Percentiles rank a stretch among this genome's conserved stretches.
These are phyloP conservation scores for Hortaea sp. DNA, from an alignment of 2,329 filamentous ascomycete genomes.

Conservation along the genomic window DNA sequence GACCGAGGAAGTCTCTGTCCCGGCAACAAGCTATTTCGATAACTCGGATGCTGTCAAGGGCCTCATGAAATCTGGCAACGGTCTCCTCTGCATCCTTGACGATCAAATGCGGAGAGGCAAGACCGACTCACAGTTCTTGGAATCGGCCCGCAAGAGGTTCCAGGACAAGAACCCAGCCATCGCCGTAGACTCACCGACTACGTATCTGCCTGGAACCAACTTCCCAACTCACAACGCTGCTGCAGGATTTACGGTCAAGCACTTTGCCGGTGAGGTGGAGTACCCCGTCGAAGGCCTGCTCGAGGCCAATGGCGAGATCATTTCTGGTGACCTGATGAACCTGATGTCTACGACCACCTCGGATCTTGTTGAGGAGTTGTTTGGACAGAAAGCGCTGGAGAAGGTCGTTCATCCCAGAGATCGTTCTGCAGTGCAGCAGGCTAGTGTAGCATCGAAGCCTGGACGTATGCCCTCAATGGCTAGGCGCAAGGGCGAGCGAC, in stretches of 20 bases:
- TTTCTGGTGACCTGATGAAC: constrained; percentile 92
- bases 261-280: constrained; percentile 94
- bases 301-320: constrained; percentile 92
- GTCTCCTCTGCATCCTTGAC: constrained; percentile 85
- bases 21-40: constrained; percentile 93
- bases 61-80: constrained; percentile 84
- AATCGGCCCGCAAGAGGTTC: constrained; percentile 85
- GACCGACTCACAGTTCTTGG: constrained; percentile 79
- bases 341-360: constrained; percentile 81
- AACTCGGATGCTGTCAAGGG: constrained; percentile 92
- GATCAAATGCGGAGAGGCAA: constrained; percentile 88
- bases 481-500: constrained; percentile 57
- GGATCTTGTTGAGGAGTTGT: constrained; percentile 78
- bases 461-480: constrained; percentile 88
- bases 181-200: constrained; percentile 56
- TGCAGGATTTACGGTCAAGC: constrained; percentile 79
- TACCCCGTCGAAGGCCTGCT: constrained; percentile 79
- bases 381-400: constrained; percentile 90
- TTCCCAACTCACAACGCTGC: constrained; percentile 74
- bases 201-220: constrained; percentile 76
- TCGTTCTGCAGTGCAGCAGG: constrained; percentile 83
- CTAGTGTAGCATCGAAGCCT: constrained; percentile 90
- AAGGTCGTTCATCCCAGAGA: constrained; percentile 91
- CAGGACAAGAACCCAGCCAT: constrained; percentile 92
- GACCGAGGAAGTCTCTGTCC: constrained; percentile 81